Evolutionary conservation across 495 filamentous ascomycete genomes (phyloP).

Genomic region (Podospora appendiculata): DNA sequence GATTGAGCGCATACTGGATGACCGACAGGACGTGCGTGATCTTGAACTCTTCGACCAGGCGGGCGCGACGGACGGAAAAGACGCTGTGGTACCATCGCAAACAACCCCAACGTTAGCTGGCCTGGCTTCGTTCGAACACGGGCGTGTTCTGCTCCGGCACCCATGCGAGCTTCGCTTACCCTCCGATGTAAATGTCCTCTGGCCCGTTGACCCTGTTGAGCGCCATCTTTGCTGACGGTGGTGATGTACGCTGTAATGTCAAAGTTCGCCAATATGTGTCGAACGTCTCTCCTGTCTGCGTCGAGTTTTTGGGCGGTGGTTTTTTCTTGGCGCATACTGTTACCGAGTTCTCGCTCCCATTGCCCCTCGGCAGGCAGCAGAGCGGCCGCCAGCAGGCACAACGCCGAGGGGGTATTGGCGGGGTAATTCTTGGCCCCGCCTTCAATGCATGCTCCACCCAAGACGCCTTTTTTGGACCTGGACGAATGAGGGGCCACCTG

Average conservation of each 20-base stretch:
- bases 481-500: too few relatives aligned
- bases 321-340: too few relatives aligned
- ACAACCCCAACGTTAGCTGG: too few relatives aligned
- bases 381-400: too few relatives aligned
- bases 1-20: conserved; percentile 33
- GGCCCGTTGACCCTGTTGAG: conserved; percentile 53
- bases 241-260: neutral
- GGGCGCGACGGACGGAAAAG: conserved; percentile 62
- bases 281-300: neutral
- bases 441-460: too few relatives aligned
- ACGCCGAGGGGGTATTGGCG: too few relatives aligned
- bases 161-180: conserved; percentile 43
- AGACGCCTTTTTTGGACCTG: too few relatives aligned
- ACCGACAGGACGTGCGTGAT: conserved; percentile 93
- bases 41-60: conserved; percentile 57
- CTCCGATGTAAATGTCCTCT: conserved; percentile 73
- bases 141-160: too few relatives aligned
- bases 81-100: conserved; percentile 44
- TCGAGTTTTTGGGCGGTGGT: neutral
- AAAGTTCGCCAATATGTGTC: neutral
- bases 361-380: too few relatives aligned
- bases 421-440: too few relatives aligned
- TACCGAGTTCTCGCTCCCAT: too few relatives aligned
- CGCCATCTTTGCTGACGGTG: conserved; percentile 18
- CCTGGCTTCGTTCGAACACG: too few relatives aligned